A percentile compares a stretch with the other conserved stretches of the same genome.
Conservation (phyloP, 306 rosid genomes). For the Fagus crenata region DNA sequence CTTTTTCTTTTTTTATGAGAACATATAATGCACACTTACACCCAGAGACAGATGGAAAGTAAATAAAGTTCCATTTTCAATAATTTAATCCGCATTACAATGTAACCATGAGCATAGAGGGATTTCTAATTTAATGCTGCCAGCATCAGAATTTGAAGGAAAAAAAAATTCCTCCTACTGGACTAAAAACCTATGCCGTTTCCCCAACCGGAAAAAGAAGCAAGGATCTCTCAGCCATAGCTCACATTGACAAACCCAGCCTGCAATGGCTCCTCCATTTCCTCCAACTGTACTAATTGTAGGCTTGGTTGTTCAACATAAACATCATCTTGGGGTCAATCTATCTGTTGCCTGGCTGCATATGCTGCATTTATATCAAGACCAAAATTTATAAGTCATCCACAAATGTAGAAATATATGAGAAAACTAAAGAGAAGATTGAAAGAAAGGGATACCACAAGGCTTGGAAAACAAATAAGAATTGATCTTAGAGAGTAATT, state of each 20-base stretch:
- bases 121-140: constrained; percentile 27
- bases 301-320: constrained; percentile 22
- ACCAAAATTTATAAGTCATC: constrained; percentile 23
- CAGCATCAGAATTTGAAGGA: constrained; percentile 23
- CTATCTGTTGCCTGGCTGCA: constrained; percentile 37
- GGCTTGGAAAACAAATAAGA: not conserved
- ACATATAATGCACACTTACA: constrained; percentile 8
- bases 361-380: constrained; percentile 38
- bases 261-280: constrained; percentile 19
- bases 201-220: constrained; percentile 21
- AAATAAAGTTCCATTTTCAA: not conserved
- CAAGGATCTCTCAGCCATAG: constrained; percentile 20
- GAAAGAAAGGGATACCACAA: not conserved
- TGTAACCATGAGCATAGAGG: constrained; percentile 12
- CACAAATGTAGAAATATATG: constrained; percentile 11
- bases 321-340: constrained; percentile 32
- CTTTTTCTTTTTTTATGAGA: not conserved
- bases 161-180: constrained; percentile 9
- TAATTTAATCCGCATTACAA: constrained; percentile 23
- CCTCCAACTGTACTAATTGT: constrained; percentile 11
- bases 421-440: constrained; percentile 17
- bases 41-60: not conserved
- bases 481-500: not conserved
- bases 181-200: constrained; percentile 4
- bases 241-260: constrained; percentile 17